These are phyloP conservation scores for Odonthalia washingtoniensis DNA, from an alignment of 31 red algal species.

Conservation along the genomic window DNA sequence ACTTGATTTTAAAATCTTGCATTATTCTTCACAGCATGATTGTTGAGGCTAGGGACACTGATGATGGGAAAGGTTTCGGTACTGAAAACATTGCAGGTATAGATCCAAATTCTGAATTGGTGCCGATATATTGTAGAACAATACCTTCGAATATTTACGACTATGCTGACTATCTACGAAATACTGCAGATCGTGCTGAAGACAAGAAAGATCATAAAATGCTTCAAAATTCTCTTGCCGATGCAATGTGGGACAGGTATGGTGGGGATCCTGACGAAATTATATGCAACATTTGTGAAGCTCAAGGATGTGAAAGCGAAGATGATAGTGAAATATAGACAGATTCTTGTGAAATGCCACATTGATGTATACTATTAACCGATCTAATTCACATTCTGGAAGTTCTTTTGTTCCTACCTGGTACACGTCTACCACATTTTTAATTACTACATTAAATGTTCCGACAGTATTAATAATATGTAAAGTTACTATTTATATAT, in stretches of 20 bases:
- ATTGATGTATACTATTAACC: no score
- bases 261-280: no score
- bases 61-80: background rate
- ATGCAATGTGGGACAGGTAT: background rate
- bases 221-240: background rate
- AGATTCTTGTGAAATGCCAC: no score
- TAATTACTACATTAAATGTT: no score
- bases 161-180: background rate
- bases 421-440: no score
- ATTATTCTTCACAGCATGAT: slow-evolving; percentile 8
- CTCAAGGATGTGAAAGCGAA: no score
- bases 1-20: background rate
- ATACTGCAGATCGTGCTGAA: background rate
- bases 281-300: no score
- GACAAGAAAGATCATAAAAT: background rate
- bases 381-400: no score
- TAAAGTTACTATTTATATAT: no score
- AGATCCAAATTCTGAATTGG: background rate
- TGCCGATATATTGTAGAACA: background rate
- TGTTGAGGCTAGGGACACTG: background rate
- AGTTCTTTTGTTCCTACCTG: no score
- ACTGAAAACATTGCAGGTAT: background rate
- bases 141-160: background rate
- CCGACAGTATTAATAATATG: no score
- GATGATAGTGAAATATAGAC: no score